Base-by-base conservation (phyloP, 306 rosid species). In the Calophaca sinica region DNA sequence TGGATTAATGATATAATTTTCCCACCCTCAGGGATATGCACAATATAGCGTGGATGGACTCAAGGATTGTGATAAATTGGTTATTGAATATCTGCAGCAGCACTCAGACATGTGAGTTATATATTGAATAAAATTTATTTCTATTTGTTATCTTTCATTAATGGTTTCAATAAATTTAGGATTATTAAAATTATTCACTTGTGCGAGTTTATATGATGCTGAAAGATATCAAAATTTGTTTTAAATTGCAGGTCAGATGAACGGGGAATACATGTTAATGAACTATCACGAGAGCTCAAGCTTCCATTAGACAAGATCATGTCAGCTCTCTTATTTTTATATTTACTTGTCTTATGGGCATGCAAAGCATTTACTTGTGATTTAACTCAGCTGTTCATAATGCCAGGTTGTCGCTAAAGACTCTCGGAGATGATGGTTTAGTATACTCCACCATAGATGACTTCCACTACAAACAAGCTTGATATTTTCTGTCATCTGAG, bases 381-480 rank as follows among this genome's bases (percentile, higher is more conserved):
- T 52, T 28, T 78, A 20, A 64, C 74, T 28, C 32, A 29, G 46
- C 70, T 84, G 69, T 80, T 76, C 38, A 26, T 14, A 61, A 49
- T 84, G 52, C 44, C 90, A 92, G 99, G 90, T 85, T 87, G 51
- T 84, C 93, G 10, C 81, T 94, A 20, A 87, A 83, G 78, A 41
- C 90, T 49, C 96, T 90, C 45, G 93, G 89, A 78, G 96, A 89
- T 6, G 99, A 94, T 28, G 97, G 99, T 66, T 15, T 83, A 28
- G 84, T 92, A 57, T 94, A 92, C 86, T 90, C 97, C 70, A 94
- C 99, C 63, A 86, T 86, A 12, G 99, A 94, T 72, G 99, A 94
- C 69, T 84, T 73, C 83, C 99, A 94, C 74, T 94, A 79, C 89
- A 94, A 94, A 81, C 82, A 84, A 73, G 91, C 93, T 73, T 84